Percentiles rank a stretch among this genome's conserved stretches.
Evolutionary conservation across 768 basidiomycete genomes (phyloP).

Genomic region (Xerocomus potaroensis): DNA sequence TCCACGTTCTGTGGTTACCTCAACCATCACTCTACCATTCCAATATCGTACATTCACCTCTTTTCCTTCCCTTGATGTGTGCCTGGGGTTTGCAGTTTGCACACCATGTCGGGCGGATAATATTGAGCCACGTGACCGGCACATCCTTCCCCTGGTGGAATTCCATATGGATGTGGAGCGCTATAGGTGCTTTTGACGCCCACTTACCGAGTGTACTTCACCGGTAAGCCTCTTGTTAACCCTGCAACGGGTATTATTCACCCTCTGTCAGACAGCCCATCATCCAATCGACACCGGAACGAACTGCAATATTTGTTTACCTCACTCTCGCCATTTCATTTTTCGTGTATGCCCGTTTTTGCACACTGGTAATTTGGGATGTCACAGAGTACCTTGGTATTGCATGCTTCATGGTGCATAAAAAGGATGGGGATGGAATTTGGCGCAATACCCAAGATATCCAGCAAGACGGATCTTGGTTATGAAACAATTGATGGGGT

Average conservation of each 20-base stretch:
- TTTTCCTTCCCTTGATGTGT: slow-evolving; percentile 83
- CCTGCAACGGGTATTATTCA: slow-evolving; percentile 5
- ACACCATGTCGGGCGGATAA: slow-evolving; percentile 89
- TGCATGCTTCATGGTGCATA: slow-evolving; percentile 90
- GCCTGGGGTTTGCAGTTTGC: slow-evolving; percentile 95
- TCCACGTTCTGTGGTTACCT: slow-evolving; percentile 81
- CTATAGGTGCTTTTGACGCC: slow-evolving; percentile 76
- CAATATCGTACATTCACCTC: slow-evolving; percentile 67
- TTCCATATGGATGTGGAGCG: slow-evolving; percentile 79
- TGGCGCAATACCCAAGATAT: slow-evolving; percentile 44
- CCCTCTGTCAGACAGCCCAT: slow-evolving; percentile 54
- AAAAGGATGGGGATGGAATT: slow-evolving; percentile 66
- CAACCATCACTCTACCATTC: slow-evolving; percentile 59
- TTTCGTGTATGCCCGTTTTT: slow-evolving; percentile 71
- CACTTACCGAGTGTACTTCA: slow-evolving; percentile 67
- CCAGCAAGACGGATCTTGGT: slow-evolving; percentile 23
- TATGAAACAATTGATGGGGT: slow-evolving; percentile 5
- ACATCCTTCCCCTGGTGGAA: slow-evolving; percentile 84
- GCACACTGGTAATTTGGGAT: slow-evolving; percentile 75
- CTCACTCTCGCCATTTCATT: slow-evolving; percentile 66
- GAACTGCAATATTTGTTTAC: slow-evolving; percentile 69
- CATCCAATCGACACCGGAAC: slow-evolving; percentile 62
- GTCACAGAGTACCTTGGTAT: slow-evolving; percentile 92
- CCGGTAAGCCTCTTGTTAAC: slow-evolving; percentile 41
- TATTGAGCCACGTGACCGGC: slow-evolving; percentile 87